phyloP scores from a whole-genome alignment of 495 filamentous ascomycete genomes.

The Tuber magnatum region DNA sequence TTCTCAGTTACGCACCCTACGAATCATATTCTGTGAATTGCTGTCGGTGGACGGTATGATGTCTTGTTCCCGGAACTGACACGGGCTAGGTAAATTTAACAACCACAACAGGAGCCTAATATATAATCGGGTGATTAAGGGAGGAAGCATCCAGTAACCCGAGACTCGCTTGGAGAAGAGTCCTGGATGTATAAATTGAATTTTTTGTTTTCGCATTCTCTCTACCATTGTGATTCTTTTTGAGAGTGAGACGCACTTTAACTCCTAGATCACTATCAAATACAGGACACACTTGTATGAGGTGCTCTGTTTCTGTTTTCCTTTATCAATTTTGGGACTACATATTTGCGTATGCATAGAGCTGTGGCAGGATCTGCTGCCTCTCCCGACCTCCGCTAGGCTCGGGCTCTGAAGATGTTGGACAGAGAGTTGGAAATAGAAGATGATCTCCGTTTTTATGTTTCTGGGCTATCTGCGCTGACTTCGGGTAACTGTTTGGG shows the following conservation, averaged over 20 bases:
- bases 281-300: background rate
- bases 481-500: background rate
- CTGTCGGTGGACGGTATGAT: background rate
- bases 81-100: too few species aligned
- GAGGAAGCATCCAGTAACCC: background rate
- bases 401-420: background rate
- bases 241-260: background rate
- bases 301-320: background rate
- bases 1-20: background rate
- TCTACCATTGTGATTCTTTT: background rate
- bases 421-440: background rate
- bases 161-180: background rate
- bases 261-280: background rate
- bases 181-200: background rate
- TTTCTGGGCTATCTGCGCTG: background rate
- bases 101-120: background rate
- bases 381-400: background rate
- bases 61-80: background rate
- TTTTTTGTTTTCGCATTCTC: background rate
- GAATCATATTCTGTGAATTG: background rate
- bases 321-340: background rate
- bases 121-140: background rate
- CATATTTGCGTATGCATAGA: background rate
- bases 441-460: background rate
- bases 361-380: background rate